Evolutionary conservation across 2,329 filamentous ascomycete genomes (phyloP), one percentile per base, ranked within the genome.

Genomic region (Cyphellophora europaea): DNA sequence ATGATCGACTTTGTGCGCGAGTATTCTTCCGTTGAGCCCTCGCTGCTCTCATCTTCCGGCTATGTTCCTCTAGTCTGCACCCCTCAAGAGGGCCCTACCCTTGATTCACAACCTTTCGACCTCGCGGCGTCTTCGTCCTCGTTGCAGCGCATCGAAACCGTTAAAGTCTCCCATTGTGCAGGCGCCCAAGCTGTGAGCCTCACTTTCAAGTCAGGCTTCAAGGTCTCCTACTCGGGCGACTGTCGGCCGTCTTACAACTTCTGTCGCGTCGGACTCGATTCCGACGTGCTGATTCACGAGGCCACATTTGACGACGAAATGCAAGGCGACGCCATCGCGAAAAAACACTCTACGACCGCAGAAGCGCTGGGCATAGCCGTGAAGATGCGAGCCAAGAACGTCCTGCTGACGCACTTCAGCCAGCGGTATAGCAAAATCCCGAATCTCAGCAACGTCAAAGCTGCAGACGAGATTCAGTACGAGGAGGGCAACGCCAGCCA

Each of bases 261-360:
- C 53, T 74, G 77, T 0, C 48, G 58, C 10, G 81, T 89, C 33
- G 93, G 84, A 30, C 63, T 65, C 30, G 78, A 77, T 42, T 79
- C 82, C 2, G 93, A 89, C 11, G 71, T 98, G 5, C 74, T 95
- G 4, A 76, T 98, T 37, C 91, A 98, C 63, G 91, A 98, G 68
- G 88, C 87, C 43, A 98, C 91, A 0, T 96, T 98, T 53, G 85
- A 91, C 48, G 85, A 94, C 53, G 84, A 91, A 50, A 73, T 94
- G 49, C 50, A 59, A 25, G 74, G 71, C 11, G 88, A 95, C 51
- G 91, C 91, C 3, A 54, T 71, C 17, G 83, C 81, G 33, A 98
- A 98, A 73, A 87, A 82, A 53, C 91, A 98, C 64, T 84, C 74
- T 25, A 98, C 91, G 6, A 84, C 87, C 42, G 73, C 73, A 11